Base-by-base conservation (phyloP, 306 rosid genomes). In the Nissolia schottii region DNA sequence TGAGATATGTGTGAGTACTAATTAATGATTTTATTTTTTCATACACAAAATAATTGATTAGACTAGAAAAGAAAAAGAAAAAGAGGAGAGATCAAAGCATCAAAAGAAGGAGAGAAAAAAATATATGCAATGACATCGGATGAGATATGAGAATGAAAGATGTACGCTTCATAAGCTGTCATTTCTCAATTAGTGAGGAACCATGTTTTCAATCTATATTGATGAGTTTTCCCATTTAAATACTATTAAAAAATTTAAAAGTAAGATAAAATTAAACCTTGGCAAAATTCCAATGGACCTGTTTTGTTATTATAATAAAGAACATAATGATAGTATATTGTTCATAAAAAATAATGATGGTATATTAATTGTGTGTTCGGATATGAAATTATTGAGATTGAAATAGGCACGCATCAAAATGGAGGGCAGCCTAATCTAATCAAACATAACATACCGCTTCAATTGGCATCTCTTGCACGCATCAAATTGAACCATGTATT, bases 381-480 rank as follows among this genome's bases (percentile, higher is more conserved):
- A 16, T n/a, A 53, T 64, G 55, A 79, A 56, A 67, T 41, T 32
- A 80, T 61, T 69, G 67, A 49, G 56, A 74, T 61, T 51, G 15
- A 61, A 50, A 38, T 29, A 74, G 29, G 62, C 15, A 67, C 66
- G 28, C 57, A 38, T 59, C 25, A 19, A 61, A 59, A 23, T 68
- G 73, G 73, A 27, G 23, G 51, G 43, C 9, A 54, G 45, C 69
- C 84, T 80, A 54, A 68, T 68, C 73, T 43, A 78, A 78, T 55
- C 74, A 56, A 60, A 43, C 41, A 75, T 25, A 13, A 67, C n/a
- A n/a, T 27, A 48, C 20, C 45, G 64, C 64, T 53, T 38, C 37
- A 64, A 43, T 67, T 57, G 67, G 54, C n/a, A 57, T 76, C 54
- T 32, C 85, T 81, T 81, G 78, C 81, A 81, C 85, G 85, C 85